A percentile compares a stretch with the other conserved stretches of the same genome.
phyloP scores from a whole-genome alignment of 305 asterid genomes.

The Rubia peregrina region DNA sequence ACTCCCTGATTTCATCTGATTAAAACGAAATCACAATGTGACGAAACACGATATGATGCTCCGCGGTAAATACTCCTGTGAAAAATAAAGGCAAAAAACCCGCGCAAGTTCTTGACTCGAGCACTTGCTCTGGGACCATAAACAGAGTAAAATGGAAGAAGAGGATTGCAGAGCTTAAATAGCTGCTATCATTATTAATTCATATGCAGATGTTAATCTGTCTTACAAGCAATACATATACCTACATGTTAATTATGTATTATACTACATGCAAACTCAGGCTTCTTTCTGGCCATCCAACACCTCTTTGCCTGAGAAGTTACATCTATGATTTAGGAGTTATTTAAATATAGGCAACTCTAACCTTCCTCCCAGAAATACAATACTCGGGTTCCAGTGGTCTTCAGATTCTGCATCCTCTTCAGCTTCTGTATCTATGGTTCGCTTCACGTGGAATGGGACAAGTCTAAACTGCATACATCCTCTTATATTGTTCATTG shows the following conservation, averaged over 20 bases:
- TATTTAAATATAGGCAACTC: background rate
- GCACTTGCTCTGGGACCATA: too few species aligned
- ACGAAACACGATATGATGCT: too few species aligned
- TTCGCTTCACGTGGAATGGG: background rate
- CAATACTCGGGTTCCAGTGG: background rate
- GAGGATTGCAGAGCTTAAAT: background rate
- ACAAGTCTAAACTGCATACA: conserved; percentile 68
- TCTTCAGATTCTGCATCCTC: background rate
- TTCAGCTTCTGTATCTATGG: background rate
- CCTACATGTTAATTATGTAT: conserved; percentile 9
- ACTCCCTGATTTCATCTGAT: background rate
- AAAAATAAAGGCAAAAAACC: too few species aligned
- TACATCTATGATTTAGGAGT: background rate
- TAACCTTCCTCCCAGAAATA: conserved; percentile 3
- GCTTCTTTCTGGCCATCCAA: conserved; percentile 20
- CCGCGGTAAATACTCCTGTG: too few species aligned
- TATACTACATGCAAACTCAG: conserved; percentile 15
- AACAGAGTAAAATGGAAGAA: background rate
- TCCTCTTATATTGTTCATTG: conserved; percentile 56
- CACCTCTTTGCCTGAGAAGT: conserved; percentile 1
- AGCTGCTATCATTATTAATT: conserved; percentile 11
- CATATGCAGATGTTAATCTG: background rate
- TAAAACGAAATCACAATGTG: background rate
- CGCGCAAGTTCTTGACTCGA: too few species aligned
- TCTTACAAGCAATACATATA: conserved; percentile 7